Conservation (phyloP, 495 filamentous ascomycete species). For the Penicillium canescens region DNA sequence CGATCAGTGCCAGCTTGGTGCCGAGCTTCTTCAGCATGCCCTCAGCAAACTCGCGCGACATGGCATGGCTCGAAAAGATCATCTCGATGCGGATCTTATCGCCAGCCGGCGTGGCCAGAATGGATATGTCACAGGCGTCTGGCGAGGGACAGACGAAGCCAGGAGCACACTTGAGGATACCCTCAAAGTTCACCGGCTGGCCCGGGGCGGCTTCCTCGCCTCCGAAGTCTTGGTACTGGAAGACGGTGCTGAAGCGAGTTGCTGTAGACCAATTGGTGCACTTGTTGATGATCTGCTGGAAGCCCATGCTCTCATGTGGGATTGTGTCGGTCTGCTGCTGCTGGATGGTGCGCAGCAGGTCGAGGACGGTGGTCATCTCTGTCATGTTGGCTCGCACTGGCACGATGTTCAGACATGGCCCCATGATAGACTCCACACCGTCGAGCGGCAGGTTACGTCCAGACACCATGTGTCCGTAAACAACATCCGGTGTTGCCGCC, state of each 20-base stretch:
- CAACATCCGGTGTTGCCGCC: slow-evolving; percentile 40
- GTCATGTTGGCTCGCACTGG: slow-evolving; percentile 45
- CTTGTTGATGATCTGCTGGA: slow-evolving; percentile 47
- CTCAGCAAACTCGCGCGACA: slow-evolving; percentile 8
- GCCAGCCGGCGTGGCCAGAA: slow-evolving; percentile 10
- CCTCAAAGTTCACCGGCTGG: slow-evolving; percentile 12
- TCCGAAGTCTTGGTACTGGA: slow-evolving; percentile 36
- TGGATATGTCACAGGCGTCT: slow-evolving; percentile 12
- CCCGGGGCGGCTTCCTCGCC: slow-evolving; percentile 6
- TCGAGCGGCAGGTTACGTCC: slow-evolving; percentile 34
- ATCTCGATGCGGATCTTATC: slow-evolving; percentile 13
- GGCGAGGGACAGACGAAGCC: slow-evolving; percentile 15
- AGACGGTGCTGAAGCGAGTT: slow-evolving; percentile 29
- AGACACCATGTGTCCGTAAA: slow-evolving; percentile 43
- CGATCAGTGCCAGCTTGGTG: slow-evolving; percentile 9
- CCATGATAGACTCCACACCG: slow-evolving; percentile 36
- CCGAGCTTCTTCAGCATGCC: slow-evolving; percentile 3
- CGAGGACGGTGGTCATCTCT: slow-evolving; percentile 31
- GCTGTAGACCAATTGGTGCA: slow-evolving; percentile 52
- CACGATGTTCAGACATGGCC: slow-evolving; percentile 48
- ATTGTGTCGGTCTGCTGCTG: slow-evolving; percentile 47
- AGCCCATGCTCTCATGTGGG: slow-evolving; percentile 46
- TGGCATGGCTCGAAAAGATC: slow-evolving; percentile 13
- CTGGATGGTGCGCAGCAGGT: slow-evolving; percentile 48
- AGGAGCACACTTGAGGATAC: slow-evolving; percentile 4